These are phyloP conservation scores for Moesziomyces antarcticus DNA, from an alignment of 1,284 basidiomycete species.

Conservation along the genomic window DNA sequence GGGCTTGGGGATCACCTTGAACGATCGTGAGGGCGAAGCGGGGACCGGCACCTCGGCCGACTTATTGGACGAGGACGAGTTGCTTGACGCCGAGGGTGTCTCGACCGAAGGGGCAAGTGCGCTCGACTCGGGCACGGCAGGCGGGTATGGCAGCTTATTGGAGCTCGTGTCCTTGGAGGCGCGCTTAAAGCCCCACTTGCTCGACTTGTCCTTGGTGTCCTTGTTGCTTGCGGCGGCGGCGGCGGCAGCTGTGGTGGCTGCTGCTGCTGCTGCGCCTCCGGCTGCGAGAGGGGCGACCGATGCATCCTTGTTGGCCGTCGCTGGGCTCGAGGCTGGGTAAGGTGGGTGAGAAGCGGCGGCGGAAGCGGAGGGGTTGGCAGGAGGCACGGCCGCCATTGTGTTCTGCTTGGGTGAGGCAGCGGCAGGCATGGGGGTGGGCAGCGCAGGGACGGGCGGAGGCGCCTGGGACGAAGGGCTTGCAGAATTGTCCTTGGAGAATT, in stretches of 20 bases:
- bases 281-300: constrained; percentile 7
- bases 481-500: constrained; percentile 25
- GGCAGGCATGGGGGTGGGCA: constrained; percentile 8
- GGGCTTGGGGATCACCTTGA: constrained; percentile 50
- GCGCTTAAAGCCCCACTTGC: constrained; percentile 50
- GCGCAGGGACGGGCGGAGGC: constrained; percentile 40
- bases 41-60: constrained; percentile 11
- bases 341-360: neutral
- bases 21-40: constrained; percentile 37
- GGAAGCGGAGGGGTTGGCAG: neutral
- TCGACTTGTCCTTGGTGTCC: constrained; percentile 30
- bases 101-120: constrained; percentile 7
- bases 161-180: constrained; percentile 31
- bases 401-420: neutral
- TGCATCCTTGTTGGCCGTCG: neutral
- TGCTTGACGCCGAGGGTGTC: constrained; percentile 7
- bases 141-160: constrained; percentile 37
- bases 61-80: constrained; percentile 17
- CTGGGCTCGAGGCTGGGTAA: constrained; percentile 6
- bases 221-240: constrained; percentile 11
- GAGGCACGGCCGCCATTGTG: neutral
- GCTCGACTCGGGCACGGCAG: constrained; percentile 22
- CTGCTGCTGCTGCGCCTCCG: constrained; percentile 8
- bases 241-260: constrained; percentile 6
- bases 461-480: constrained; percentile 19